Conservation (phyloP, 768 basidiomycete species). For the Crucibulum laeve region DNA sequence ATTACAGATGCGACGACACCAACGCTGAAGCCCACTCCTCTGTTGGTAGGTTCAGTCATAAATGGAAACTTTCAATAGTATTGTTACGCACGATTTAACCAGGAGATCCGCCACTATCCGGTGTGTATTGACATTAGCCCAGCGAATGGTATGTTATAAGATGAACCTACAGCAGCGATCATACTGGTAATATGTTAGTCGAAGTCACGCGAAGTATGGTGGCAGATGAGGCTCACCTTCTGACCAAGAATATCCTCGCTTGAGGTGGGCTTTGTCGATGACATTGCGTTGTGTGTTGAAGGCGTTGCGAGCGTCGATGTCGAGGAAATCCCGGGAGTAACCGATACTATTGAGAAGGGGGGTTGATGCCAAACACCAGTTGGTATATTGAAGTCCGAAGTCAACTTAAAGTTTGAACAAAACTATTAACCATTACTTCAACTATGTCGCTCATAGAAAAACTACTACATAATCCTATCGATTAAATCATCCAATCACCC, state of each 20-base stretch:
- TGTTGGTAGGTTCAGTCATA: conserved; percentile 22
- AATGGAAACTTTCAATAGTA: background rate
- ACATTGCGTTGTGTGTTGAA: conserved; percentile 24
- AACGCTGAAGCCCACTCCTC: conserved; percentile 84
- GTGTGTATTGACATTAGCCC: background rate
- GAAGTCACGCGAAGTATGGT: conserved; percentile 9
- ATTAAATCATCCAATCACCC: no score
- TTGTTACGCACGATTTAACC: conserved; percentile 71
- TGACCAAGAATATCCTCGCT: conserved; percentile 89
- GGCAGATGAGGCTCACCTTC: conserved; percentile 56
- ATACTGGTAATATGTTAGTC: conserved; percentile 49
- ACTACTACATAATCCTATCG: no score
- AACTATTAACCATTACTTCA: no score
- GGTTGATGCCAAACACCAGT: conserved; percentile 12
- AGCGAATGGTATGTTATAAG: background rate
- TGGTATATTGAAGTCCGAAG: background rate
- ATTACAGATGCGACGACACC: conserved; percentile 89
- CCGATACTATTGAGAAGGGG: conserved; percentile 24
- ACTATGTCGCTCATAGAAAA: no score
- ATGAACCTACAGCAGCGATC: conserved; percentile 75
- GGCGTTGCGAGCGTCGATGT: conserved; percentile 7
- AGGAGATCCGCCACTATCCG: conserved; percentile 36
- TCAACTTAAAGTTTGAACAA: no score
- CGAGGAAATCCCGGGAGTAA: conserved; percentile 22
- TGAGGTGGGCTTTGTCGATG: conserved; percentile 62